Base-by-base conservation (phyloP, 495 filamentous ascomycete genomes). In the Penicillium ochrochloron region DNA sequence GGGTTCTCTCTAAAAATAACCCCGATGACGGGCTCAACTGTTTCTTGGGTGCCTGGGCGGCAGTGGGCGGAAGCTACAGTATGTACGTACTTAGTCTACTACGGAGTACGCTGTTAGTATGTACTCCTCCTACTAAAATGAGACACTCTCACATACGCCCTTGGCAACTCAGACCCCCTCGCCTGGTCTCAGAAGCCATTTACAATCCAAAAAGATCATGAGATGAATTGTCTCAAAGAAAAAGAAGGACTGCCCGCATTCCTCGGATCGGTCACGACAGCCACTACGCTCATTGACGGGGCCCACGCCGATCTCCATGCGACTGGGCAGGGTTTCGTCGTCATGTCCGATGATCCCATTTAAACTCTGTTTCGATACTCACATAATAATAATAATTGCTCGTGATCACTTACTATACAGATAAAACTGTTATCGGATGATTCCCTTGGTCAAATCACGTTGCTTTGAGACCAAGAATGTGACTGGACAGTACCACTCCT, bases 111-210 rank as follows among this genome's bases (percentile, higher is more conserved):
- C n/a, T 27, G 25, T 27, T 27, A 41, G 12, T 14, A 41, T 15
- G 37, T 41, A 41, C 41, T 44, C 31, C 48, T 21, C 19, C n/a
- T 48, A 21, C 19, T 25, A 0, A 48, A 58, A 33, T 27, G 41
- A 25, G 41, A 37, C 57, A 21, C 44, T 41, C 35, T 2, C 6
- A 31, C 37, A 41, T 41, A 14, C 37, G 15, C 12, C 42, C 57
- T 50, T 59, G 41, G 57, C 57, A 59, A 19, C 25, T 48, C 44
- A 48, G 21, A 48, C 19, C 57, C 42, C 57, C 57, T 59, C 57
- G 42, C 44, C 44, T 48, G 21, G 25, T 37, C 41, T 59, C 42
- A 33, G 42, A 27, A 23, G 10, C n/a, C 10, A 33, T 33, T 33
- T 33, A 33, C 25, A 27, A 9, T 5, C 5, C 7, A 9, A 33